Evolutionary conservation across 2,329 filamentous ascomycete genomes (phyloP), one percentile per base, ranked within the genome.

Genomic region (Alternaria panax): DNA sequence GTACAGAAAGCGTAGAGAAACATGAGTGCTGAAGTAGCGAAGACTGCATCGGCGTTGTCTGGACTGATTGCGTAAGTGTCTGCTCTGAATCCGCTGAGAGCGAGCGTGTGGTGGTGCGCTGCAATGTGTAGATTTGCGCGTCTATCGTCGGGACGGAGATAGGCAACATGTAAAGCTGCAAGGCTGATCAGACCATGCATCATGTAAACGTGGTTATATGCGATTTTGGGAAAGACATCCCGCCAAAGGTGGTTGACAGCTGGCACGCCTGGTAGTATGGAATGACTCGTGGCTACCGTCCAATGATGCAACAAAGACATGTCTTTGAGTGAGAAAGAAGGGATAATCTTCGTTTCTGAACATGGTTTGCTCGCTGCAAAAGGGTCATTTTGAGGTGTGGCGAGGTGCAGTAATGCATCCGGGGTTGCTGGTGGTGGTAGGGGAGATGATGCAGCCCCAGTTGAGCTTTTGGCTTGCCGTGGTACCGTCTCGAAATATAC

Each of bases 231-330:
- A 9, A 63, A 58, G 4, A 60, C 47, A 9, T 50, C 57, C 25
- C 63, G 67, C 67, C 65, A 68, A 28, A 62, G 25, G 18, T 63
- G 43, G 45, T 60, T 45, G 3, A 61, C 6, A 0, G 51, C 20
- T 9, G 52, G 56, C 4, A 60, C 32, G 4, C 55, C 36, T 1
- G 45, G 45, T 18, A 64, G 28, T n/a, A 69, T 60, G 25, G 47
- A 63, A 9, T 25, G 36, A 34, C 67, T 62, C 1, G 64, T 65
- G 6, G 60, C 60, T 9, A 67, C 30, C 7, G 46, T 54, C 67
- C 67, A 70, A 54, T 70, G 66, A 52, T 68, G 66, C 20, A 70
- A 34, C 9, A 70, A 53, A 34, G 46, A 60, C 53, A 70, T 41
- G 27, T 68, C 67, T 9, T 54, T 61, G 43, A 68, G 22, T 5